These are phyloP conservation scores for Botrytis medusae DNA, from an alignment of 2,329 filamentous ascomycete species.

Conservation along the genomic window DNA sequence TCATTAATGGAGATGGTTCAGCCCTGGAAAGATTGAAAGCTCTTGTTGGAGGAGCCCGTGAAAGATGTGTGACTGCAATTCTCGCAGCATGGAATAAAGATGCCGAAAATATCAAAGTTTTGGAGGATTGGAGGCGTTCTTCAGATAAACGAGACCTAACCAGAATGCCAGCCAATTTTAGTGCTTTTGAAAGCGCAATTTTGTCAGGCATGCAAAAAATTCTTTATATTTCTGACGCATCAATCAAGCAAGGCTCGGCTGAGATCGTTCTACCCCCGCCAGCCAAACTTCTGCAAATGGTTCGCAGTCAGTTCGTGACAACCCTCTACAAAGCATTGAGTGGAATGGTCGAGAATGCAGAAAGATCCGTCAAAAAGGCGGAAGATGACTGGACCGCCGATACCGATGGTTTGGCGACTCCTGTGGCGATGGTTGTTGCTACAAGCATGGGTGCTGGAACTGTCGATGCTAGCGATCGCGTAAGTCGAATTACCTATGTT, in stretches of 20 bases:
- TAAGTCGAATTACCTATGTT: constrained; percentile 40
- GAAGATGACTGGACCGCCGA: constrained; percentile 41
- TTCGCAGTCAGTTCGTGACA: constrained; percentile 87
- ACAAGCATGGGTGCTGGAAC: constrained; percentile 48
- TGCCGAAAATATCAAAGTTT: constrained; percentile 84
- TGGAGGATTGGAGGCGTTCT: constrained; percentile 91
- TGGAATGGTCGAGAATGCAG: constrained; percentile 96
- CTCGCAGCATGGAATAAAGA: constrained; percentile 93
- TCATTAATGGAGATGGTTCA: constrained; percentile 55
- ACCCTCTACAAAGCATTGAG: constrained; percentile 92
- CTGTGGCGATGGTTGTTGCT: constrained; percentile 38
- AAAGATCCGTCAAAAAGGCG: constrained; percentile 65
- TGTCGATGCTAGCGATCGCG: constrained; percentile 53
- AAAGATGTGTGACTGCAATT: constrained; percentile 80
- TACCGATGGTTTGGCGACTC: constrained; percentile 38
- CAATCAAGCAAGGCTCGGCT: constrained; percentile 61
- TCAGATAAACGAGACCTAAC: constrained; percentile 83
- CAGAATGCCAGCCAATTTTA: constrained; percentile 83
- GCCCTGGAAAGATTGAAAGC: constrained; percentile 71
- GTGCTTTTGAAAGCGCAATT: constrained; percentile 79
- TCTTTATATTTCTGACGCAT: constrained; percentile 82
- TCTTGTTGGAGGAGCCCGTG: constrained; percentile 75
- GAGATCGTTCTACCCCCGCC: constrained; percentile 84
- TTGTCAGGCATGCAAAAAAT: constrained; percentile 91
- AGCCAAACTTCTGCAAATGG: constrained; percentile 84